Base-by-base conservation (phyloP, 1,139 yeast species). In the Pichia inconspicua region DNA sequence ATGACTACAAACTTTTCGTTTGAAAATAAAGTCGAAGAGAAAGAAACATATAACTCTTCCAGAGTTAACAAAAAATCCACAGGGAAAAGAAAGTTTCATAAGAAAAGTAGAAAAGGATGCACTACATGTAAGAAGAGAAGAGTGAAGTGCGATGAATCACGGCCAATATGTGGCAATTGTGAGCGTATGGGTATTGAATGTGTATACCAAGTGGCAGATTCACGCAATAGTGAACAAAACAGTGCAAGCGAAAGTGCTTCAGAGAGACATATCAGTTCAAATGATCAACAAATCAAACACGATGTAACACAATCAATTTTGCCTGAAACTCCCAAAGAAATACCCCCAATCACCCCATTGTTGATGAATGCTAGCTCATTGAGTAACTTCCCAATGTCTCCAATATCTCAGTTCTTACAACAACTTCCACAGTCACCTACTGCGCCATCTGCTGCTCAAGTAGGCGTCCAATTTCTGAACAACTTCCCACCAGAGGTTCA, bases 121-220 rank as follows among this genome's bases (percentile, higher is more conserved):
- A 76, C 82, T 41, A 86, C 95, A 1, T 90, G 97, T 66, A 90
- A 90, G 62, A 75, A 78, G 56, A 75, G 97, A 58, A 71, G 97
- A 48, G 96, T 90, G 43, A 90, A 90, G 63, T 90, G 97, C 70
- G 97, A 90, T 64, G 97, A 90, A 64, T 71, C 73, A 0, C 84
- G 80, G 56, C 97, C 97, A 0, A 63, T 71, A 15, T 90, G 97
- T 65, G 72, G 71, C 30, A 88, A 88, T 66, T 90, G 97, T 65
- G 67, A 72, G 49, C 82, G 85, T 55, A 76, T 89, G 78, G 83
- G 83, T 38, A 71, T 90, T 38, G 84, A 77, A 32, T 90, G 97
- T 69, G 76, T 81, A 0, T 84, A 83, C 58, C 55, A 47, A 11
- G 32, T 10, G 1, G 5, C 32, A 5, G 42, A 44, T 25, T n/a